Percentiles rank a stretch among this genome's conserved stretches.
phyloP scores from a whole-genome alignment of 345 rosid genomes.

The Xanthoceras sorbifolium region DNA sequence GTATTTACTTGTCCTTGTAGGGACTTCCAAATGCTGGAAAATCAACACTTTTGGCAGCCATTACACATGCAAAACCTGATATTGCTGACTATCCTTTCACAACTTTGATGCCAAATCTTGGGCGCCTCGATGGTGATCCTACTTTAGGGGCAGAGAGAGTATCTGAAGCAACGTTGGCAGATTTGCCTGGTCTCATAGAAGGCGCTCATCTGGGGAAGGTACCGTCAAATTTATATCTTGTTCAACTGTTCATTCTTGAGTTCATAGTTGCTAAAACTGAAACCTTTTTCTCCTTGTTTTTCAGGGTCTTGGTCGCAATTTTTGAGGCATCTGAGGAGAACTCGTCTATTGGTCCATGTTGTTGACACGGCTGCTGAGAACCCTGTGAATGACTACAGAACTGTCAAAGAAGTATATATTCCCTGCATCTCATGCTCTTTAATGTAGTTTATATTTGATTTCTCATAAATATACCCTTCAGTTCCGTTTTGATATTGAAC shows the following conservation, averaged over 20 bases:
- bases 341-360: slow-evolving; percentile 67
- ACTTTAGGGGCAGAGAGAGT: slow-evolving; percentile 57
- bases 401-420: slow-evolving; percentile 63
- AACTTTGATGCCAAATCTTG: slow-evolving; percentile 86
- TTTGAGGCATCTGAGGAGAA: slow-evolving; percentile 75
- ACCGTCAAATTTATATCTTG: slow-evolving; percentile 8
- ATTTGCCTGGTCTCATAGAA: slow-evolving; percentile 83
- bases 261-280: slow-evolving; percentile 18
- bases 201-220: slow-evolving; percentile 90
- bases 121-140: slow-evolving; percentile 75
- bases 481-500: not conserved
- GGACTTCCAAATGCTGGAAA: slow-evolving; percentile 90
- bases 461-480: not conserved
- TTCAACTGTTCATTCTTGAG: slow-evolving; percentile 18
- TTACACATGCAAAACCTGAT: slow-evolving; percentile 72
- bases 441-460: slow-evolving; percentile 11
- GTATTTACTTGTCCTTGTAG: slow-evolving; percentile 34
- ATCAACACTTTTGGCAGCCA: slow-evolving; percentile 72
- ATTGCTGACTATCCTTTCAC: slow-evolving; percentile 88
- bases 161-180: slow-evolving; percentile 79
- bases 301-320: slow-evolving; percentile 82
- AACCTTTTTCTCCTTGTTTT: slow-evolving; percentile 12
- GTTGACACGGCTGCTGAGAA: slow-evolving; percentile 72
- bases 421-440: slow-evolving; percentile 6
- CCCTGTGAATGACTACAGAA: slow-evolving; percentile 71